A percentile compares a stretch with the other conserved stretches of the same genome.
phyloP scores from a whole-genome alignment of 2,329 filamentous ascomycete species.

The Fusarium sp. region DNA sequence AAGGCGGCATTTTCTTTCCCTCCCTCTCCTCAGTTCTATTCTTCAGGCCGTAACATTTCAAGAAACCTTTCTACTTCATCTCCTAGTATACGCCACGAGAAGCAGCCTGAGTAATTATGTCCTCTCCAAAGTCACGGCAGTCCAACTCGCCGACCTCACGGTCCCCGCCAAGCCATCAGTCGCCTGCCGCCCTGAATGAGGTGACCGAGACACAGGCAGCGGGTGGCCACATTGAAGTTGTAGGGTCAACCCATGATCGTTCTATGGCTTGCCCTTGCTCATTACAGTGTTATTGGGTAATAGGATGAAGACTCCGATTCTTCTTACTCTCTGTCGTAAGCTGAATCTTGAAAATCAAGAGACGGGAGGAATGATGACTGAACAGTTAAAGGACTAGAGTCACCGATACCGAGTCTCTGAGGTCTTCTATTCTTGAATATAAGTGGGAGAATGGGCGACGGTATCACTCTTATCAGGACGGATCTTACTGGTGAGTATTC shows the following conservation, averaged over 20 bases:
- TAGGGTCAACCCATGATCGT: not conserved
- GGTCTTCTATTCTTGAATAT: slow-evolving; percentile 17
- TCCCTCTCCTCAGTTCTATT: not conserved
- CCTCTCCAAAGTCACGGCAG: not conserved
- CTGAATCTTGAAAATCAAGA: not conserved
- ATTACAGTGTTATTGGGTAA: not conserved
- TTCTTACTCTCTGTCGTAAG: slow-evolving; percentile 11
- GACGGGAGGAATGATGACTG: not conserved
- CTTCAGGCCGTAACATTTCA: not conserved
- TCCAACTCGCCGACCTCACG: not conserved
- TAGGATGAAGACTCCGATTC: slow-evolving; percentile 10
- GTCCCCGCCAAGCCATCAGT: not conserved
- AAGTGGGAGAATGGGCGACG: slow-evolving; percentile 59
- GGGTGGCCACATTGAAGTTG: not conserved
- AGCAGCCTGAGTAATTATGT: not conserved
- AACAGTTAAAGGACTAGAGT: not conserved
- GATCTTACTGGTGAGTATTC: slow-evolving; percentile 46
- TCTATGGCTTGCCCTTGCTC: not conserved
- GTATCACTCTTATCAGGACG: slow-evolving; percentile 60
- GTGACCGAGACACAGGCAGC: not conserved
- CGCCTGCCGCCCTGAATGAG: not conserved
- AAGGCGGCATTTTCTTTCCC: not conserved
- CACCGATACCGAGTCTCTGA: slow-evolving; percentile 17
- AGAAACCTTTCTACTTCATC: not conserved
- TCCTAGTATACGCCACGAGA: not conserved